Base-by-base conservation (phyloP, 140 eudicot genomes). In the Ambrosia hybrid region DNA sequence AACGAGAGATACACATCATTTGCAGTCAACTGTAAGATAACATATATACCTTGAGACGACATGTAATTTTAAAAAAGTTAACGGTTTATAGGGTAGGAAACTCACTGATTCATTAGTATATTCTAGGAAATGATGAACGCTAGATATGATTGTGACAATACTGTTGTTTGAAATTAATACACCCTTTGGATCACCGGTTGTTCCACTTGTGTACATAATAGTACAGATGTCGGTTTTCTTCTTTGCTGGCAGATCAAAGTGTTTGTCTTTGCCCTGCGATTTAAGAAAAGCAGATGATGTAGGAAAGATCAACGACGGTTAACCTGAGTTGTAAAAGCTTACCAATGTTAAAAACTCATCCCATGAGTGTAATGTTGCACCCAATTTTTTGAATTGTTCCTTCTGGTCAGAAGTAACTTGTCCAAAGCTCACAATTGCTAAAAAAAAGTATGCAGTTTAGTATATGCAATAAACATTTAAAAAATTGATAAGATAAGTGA, bases 181-280 rank as follows among this genome's bases (percentile, higher is more conserved):
- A 72, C 99, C 99, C 83, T 94, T 94, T 39, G 99, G 99, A 72
- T 93, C 99, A 15, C 99, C 99, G 6, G 99, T 93, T 21, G 99
- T 93, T 73, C 99, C 99, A 71, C 99, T 94, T 16, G 99, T 94
- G 84, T 94, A 94, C 99, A 94, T 94, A 71, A 94, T 94, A 57
- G 99, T 94, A 75, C 97, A 90, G 46, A 90, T 86, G 81, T 94
- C 99, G 14, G 83, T 79, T 81, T 83, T 88, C 78, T 83, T 83
- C 82, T 90, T 88, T 68, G 74, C 83, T 6, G 92, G 89, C 57
- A 94, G 83, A 61, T 90, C 97, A 78, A 76, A 84, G 34, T 88
- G 76, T 65, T 83, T 81, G 78, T 81, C 72, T 30, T 82, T 83
- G 34, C 96, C 96, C 99, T 94, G 83, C 36, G 15, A 13, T 63